phyloP scores from a whole-genome alignment of 2,329 filamentous ascomycete genomes.

The Laburnicola sp. region DNA sequence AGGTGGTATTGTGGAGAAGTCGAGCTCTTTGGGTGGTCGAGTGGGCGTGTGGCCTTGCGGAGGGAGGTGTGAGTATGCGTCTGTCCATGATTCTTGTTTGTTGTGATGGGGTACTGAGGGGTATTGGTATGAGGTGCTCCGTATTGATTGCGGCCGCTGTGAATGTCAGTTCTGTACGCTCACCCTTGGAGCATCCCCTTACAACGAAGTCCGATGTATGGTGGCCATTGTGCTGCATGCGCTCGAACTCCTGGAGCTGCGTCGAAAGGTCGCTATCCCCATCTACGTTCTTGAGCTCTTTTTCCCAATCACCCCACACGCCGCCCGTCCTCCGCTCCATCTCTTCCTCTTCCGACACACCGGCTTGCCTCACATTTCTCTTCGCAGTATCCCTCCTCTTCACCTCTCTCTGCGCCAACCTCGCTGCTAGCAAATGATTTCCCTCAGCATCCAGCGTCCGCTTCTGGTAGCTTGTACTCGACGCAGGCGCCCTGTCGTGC shows the following conservation, averaged over 20 bases:
- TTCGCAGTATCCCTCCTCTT: slow-evolving; percentile 37
- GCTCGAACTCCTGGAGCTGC: slow-evolving; percentile 57
- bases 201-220: slow-evolving; percentile 30
- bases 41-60: slow-evolving; percentile 39
- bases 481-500: slow-evolving; percentile 14
- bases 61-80: slow-evolving; percentile 18
- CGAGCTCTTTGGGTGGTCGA: slow-evolving; percentile 40
- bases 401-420: slow-evolving; percentile 42
- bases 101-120: slow-evolving; percentile 50
- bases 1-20: slow-evolving; percentile 27
- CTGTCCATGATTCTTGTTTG: slow-evolving; percentile 39
- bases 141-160: slow-evolving; percentile 31
- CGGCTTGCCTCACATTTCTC: slow-evolving; percentile 60
- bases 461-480: slow-evolving; percentile 31
- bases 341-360: slow-evolving; percentile 61
- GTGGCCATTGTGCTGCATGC: slow-evolving; percentile 37
- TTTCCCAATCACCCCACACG: slow-evolving; percentile 58
- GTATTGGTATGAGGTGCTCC: slow-evolving; percentile 46
- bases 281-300: slow-evolving; percentile 36
- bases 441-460: slow-evolving; percentile 38
- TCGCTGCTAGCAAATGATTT: slow-evolving; percentile 38
- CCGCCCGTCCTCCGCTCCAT: slow-evolving; percentile 58
- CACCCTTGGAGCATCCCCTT: slow-evolving; percentile 2
- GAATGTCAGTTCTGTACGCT: slow-evolving; percentile 14
- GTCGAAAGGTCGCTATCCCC: slow-evolving; percentile 55